These are phyloP conservation scores for Cinchona pubescens DNA, from an alignment of 257 asterid species.

Conservation along the genomic window DNA sequence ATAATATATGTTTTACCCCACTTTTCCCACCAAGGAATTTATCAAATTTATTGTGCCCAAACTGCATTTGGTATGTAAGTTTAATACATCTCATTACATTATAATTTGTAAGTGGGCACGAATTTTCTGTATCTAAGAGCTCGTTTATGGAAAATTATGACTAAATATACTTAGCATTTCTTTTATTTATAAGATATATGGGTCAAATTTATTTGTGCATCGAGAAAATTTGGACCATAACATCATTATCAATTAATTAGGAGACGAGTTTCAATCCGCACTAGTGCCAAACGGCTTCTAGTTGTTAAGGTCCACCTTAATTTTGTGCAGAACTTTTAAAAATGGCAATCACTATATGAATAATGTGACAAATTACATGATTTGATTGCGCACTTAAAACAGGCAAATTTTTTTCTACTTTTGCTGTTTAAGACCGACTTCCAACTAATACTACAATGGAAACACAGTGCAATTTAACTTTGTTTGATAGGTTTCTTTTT, in stretches of 20 bases:
- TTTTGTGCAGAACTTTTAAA: conserved; percentile 25
- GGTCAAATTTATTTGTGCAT: no score
- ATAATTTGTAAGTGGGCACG: no score
- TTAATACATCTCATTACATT: no score
- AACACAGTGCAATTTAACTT: conserved; percentile 3
- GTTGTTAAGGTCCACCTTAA: conserved; percentile 32
- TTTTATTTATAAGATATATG: no score
- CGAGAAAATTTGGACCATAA: conserved; percentile 43
- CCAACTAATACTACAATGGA: conserved; percentile 5
- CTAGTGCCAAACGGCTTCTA: conserved; percentile 22
- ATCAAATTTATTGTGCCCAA: no score
- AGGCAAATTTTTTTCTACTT: conserved; percentile 7
- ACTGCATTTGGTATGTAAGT: no score
- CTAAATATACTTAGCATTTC: neutral
- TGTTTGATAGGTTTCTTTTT: conserved; percentile 25
- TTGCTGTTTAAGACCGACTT: conserved; percentile 14
- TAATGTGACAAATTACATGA: conserved; percentile 22
- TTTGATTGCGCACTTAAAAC: conserved; percentile 28
- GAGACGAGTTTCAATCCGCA: conserved; percentile 34
- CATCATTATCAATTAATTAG: conserved; percentile 41
- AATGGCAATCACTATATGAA: conserved; percentile 29
- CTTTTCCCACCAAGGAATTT: no score
- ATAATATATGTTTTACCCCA: no score
- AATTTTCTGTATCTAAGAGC: neutral
- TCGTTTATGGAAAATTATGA: neutral